Conservation (phyloP, 1,284 basidiomycete genomes). For the Dichomitus squalens region DNA sequence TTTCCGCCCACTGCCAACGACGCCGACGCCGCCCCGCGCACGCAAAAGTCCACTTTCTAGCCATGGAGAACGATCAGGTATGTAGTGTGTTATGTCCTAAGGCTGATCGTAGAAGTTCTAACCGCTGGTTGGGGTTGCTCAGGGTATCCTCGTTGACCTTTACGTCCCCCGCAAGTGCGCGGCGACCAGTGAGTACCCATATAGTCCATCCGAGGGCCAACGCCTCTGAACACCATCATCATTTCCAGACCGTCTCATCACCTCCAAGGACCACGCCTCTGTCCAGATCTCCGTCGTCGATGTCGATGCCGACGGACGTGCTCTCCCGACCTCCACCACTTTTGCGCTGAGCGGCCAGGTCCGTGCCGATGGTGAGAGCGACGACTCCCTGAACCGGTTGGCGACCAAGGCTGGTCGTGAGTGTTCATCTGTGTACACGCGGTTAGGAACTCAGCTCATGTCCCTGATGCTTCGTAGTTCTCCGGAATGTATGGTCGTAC, state of each 20-base stretch:
- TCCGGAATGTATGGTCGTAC: slow-evolving; percentile 78
- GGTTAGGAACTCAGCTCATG: not conserved
- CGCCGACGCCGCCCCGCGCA: slow-evolving; percentile 25
- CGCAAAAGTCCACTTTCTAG: slow-evolving; percentile 33
- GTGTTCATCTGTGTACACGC: slow-evolving; percentile 40
- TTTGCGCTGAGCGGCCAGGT: slow-evolving; percentile 96
- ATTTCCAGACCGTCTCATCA: slow-evolving; percentile 86
- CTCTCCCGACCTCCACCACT: slow-evolving; percentile 85
- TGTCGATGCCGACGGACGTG: slow-evolving; percentile 92
- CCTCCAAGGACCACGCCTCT: slow-evolving; percentile 98
- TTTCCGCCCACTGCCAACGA: slow-evolving; percentile 26
- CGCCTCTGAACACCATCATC: slow-evolving; percentile 3
- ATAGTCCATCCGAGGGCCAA: not conserved
- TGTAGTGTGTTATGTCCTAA: slow-evolving; percentile 17
- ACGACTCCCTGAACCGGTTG: slow-evolving; percentile 96
- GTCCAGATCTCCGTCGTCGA: slow-evolving; percentile 96
- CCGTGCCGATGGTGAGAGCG: slow-evolving; percentile 93
- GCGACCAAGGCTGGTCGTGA: slow-evolving; percentile 94
- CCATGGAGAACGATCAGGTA: slow-evolving; percentile 84
- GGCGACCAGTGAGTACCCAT: slow-evolving; percentile 76
- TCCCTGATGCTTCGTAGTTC: slow-evolving; percentile 45
- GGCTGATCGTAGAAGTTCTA: slow-evolving; percentile 9
- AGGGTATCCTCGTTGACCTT: slow-evolving; percentile 99
- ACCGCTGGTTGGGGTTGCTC: slow-evolving; percentile 13
- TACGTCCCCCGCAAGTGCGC: slow-evolving; percentile 99